A percentile compares a stretch with the other conserved stretches of the same genome.
Conservation (phyloP, 495 filamentous ascomycete genomes). For the Aspergillus hancockii region DNA sequence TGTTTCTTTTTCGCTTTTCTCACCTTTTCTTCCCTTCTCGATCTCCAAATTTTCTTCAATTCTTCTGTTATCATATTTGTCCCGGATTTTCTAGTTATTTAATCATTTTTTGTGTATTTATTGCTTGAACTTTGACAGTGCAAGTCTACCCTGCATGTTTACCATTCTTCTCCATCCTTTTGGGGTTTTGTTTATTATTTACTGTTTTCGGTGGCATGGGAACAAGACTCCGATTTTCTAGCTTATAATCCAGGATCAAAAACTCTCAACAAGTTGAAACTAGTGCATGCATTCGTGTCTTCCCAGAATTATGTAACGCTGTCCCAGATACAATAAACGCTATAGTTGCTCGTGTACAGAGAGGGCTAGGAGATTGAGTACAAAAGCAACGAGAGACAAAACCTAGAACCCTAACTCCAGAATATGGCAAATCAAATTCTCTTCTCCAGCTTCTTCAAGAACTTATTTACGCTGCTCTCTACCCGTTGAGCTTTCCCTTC, state of each 20-base stretch:
- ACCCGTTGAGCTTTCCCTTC: conserved; percentile 68
- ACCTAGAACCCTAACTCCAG: background rate
- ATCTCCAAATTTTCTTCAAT: conserved; percentile 1
- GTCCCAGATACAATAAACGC: no score
- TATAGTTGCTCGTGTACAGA: no score
- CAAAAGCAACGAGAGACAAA: background rate
- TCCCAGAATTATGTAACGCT: no score
- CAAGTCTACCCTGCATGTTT: background rate
- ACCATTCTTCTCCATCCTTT: background rate
- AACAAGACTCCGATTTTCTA: background rate
- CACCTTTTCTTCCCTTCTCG: background rate
- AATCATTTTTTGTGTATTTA: conserved; percentile 10
- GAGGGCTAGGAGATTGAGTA: no score
- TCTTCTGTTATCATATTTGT: conserved; percentile 9
- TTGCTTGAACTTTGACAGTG: background rate
- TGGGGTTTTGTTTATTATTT: background rate
- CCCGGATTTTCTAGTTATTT: conserved; percentile 1
- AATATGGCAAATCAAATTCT: conserved; percentile 54
- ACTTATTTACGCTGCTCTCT: conserved; percentile 76
- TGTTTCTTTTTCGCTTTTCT: conserved; percentile 1
- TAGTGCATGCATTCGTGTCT: no score
- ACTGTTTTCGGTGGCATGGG: background rate
- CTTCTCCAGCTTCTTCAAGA: conserved; percentile 91
- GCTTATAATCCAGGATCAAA: background rate
- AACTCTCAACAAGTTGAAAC: background rate